phyloP scores from a whole-genome alignment of 768 basidiomycete genomes.

The Boletus rex-veris region DNA sequence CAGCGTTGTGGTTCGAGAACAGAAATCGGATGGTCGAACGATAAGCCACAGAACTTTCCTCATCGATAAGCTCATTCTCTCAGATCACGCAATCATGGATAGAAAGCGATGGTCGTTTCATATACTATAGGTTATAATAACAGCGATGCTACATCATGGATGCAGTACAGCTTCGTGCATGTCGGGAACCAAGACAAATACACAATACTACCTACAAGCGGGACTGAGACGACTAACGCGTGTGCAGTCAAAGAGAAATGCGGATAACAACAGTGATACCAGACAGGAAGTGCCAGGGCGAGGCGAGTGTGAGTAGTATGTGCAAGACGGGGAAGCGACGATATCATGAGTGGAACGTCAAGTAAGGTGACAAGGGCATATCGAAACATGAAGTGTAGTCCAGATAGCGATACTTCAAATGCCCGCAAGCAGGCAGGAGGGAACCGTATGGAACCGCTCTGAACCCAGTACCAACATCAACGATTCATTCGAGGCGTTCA shows the following conservation, averaged over 20 bases:
- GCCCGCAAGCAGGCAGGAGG: conserved; percentile 28
- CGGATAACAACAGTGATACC: conserved; percentile 18
- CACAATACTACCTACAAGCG: conserved; percentile 31
- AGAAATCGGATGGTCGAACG: background rate
- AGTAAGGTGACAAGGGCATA: conserved; percentile 25
- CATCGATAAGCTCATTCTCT: conserved; percentile 9
- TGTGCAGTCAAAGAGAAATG: conserved; percentile 24
- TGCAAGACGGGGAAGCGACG: conserved; percentile 1
- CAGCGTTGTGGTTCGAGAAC: conserved; percentile 9
- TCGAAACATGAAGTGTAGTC: conserved; percentile 20
- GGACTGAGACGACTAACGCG: conserved; percentile 25
- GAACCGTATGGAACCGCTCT: conserved; percentile 8
- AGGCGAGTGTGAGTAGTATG: conserved; percentile 15
- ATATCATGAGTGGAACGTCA: background rate
- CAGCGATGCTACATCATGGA: conserved; percentile 31
- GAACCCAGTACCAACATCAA: conserved; percentile 10
- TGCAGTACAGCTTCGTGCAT: conserved; percentile 30
- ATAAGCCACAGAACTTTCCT: background rate
- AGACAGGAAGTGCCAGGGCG: conserved; percentile 18
- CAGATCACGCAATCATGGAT: background rate
- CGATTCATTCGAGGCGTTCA: conserved; percentile 21
- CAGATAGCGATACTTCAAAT: conserved; percentile 12
- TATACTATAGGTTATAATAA: conserved; percentile 25
- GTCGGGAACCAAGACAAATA: conserved; percentile 28
- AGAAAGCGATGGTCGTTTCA: conserved; percentile 23